phyloP scores from a whole-genome alignment of 345 rosid species.

The Geranium rotundifolium region DNA sequence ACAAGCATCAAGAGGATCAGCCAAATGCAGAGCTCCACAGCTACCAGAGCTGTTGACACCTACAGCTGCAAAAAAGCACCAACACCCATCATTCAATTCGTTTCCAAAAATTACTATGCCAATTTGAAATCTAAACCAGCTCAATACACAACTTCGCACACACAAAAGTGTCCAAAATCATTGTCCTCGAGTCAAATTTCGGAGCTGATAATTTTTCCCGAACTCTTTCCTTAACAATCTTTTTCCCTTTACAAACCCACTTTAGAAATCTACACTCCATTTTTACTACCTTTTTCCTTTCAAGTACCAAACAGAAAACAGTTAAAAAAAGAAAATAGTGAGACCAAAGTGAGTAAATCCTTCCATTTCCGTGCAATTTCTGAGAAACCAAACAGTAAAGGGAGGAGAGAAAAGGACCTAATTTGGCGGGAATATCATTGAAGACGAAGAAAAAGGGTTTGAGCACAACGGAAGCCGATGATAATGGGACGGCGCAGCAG shows the following conservation, averaged over 20 bases:
- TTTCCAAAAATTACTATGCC: no score
- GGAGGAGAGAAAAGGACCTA: conserved; percentile 17
- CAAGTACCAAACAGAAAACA: not conserved
- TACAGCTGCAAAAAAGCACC: conserved; percentile 19
- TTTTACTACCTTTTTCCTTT: no score
- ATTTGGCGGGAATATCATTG: conserved; percentile 67
- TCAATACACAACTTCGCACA: no score
- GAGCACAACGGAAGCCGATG: conserved; percentile 37
- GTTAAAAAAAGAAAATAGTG: not conserved
- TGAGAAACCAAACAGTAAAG: conserved; percentile 8
- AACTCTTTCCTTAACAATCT: no score
- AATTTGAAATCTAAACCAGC: no score
- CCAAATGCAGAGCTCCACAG: conserved; percentile 54
- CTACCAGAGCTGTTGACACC: conserved; percentile 23
- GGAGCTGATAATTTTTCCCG: no score
- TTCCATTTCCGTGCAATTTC: conserved; percentile 4
- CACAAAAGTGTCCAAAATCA: no score
- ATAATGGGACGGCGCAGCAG: conserved; percentile 12
- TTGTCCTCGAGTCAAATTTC: no score
- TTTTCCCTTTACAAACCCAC: no score
- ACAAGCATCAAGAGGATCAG: conserved; percentile 55
- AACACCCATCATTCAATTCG: no score
- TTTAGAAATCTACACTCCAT: no score
- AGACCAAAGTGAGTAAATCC: no score
- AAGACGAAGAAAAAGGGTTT: conserved; percentile 39